A percentile compares a stretch with the other conserved stretches of the same genome.
Conservation (phyloP, 257 asterid genomes). For the Lithospermum erythrorhizon region DNA sequence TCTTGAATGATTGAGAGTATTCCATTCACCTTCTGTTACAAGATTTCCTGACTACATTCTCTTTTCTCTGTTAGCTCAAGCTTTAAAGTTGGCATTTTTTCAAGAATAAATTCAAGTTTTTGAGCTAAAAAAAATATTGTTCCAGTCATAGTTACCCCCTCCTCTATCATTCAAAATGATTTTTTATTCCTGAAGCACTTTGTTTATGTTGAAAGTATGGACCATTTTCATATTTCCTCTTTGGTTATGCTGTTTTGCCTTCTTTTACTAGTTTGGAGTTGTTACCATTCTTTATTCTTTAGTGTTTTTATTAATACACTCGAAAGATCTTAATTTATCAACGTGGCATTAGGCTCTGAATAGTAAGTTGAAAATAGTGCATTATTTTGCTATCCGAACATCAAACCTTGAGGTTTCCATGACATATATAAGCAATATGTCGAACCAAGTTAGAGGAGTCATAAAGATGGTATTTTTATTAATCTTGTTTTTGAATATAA, state of each 20-base stretch:
- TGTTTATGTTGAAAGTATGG: constrained; percentile 11
- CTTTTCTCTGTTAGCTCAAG: neutral
- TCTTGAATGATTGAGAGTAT: constrained; percentile 21
- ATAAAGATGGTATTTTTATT: constrained; percentile 17
- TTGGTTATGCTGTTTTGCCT: constrained; percentile 3
- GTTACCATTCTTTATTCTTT: neutral
- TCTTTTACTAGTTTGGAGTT: neutral
- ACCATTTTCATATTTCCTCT: constrained; percentile 7
- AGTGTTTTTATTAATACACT: constrained; percentile 2
- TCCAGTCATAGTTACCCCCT: neutral
- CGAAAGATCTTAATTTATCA: no score
- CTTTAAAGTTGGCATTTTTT: no score
- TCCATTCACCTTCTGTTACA: constrained; percentile 38
- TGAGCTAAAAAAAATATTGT: neutral
- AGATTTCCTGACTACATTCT: constrained; percentile 20
- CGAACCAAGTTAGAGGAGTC: constrained; percentile 11
- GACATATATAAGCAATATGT: constrained; percentile 20
- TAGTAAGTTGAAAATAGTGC: neutral
- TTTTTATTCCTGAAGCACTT: constrained; percentile 6
- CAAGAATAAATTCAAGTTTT: neutral
- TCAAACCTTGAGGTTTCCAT: constrained; percentile 22
- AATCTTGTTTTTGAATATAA: constrained; percentile 22
- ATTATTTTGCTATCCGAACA: constrained; percentile 5
- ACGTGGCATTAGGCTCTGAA: no score
- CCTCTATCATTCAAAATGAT: neutral